Evolutionary conservation across 805 yeast genomes (phyloP).

Genomic region (Nakazawaea molendinolei): DNA sequence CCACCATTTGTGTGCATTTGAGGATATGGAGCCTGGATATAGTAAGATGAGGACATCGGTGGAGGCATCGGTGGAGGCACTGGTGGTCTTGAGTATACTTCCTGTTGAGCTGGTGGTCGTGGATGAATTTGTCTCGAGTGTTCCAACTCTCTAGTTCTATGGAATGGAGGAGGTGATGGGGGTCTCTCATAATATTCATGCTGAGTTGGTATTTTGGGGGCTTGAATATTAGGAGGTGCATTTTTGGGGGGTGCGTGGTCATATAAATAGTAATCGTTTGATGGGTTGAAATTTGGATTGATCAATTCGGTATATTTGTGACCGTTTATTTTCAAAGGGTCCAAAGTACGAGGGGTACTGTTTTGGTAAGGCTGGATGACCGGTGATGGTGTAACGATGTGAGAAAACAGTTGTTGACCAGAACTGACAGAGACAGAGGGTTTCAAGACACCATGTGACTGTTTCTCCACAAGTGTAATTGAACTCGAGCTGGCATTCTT

Average conservation of each 20-base stretch:
- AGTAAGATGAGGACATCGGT: too few species aligned
- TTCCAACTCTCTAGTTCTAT: too few species aligned
- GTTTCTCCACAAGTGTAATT: background rate
- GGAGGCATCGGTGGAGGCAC: too few species aligned
- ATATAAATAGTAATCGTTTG: background rate
- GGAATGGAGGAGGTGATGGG: conserved; percentile 2
- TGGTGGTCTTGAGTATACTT: too few species aligned
- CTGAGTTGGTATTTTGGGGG: background rate
- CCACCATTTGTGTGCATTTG: background rate
- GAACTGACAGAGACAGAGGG: too few species aligned
- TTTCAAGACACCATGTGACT: background rate
- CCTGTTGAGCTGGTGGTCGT: too few species aligned
- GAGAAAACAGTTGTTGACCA: too few species aligned
- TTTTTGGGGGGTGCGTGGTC: too few species aligned
- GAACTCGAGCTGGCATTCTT: background rate
- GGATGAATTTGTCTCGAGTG: too few species aligned
- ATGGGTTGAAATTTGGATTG: background rate
- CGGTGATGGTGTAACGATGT: too few species aligned
- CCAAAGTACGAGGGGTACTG: conserved; percentile 2
- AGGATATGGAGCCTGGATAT: background rate
- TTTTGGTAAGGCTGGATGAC: too few species aligned
- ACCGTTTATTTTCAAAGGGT: too few species aligned
- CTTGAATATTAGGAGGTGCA: background rate
- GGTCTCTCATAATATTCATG: background rate
- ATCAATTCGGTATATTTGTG: conserved; percentile 1